These are phyloP conservation scores for Magnolia changhungtana DNA, from an alignment of 164 flowering plant species.

Conservation along the genomic window DNA sequence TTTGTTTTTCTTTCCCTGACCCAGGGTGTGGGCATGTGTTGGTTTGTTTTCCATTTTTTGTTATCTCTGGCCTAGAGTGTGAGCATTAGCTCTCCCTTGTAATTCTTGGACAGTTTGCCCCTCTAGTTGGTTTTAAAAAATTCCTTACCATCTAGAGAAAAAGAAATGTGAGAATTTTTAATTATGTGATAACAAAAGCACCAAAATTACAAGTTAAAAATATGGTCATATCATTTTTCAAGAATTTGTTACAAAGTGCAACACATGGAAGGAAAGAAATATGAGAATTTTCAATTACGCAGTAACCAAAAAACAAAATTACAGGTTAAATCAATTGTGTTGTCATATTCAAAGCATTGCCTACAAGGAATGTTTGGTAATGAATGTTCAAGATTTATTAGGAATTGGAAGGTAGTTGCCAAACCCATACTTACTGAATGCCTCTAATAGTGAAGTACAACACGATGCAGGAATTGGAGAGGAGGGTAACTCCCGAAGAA, in stretches of 20 bases:
- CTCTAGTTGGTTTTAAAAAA: too few relatives aligned
- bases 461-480: conserved; percentile 97
- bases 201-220: not conserved
- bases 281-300: not conserved
- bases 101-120: too few relatives aligned
- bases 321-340: not conserved
- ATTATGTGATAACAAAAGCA: not conserved
- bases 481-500: conserved; percentile 89
- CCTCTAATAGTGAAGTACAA: conserved; percentile 85
- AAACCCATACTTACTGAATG: conserved; percentile 57
- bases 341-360: not conserved
- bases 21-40: too few relatives aligned
- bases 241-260: not conserved
- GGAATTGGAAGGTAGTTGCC: conserved; percentile 25
- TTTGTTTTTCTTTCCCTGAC: too few relatives aligned
- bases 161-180: too few relatives aligned
- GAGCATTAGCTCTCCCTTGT: too few relatives aligned
- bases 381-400: not conserved
- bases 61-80: too few relatives aligned
- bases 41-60: too few relatives aligned
- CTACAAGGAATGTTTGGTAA: not conserved
- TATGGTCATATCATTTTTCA: not conserved
- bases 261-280: not conserved
- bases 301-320: not conserved
- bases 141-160: too few relatives aligned